phyloP scores from a whole-genome alignment of 108 stramenopile genomes.

The Thalassiosira profunda region DNA sequence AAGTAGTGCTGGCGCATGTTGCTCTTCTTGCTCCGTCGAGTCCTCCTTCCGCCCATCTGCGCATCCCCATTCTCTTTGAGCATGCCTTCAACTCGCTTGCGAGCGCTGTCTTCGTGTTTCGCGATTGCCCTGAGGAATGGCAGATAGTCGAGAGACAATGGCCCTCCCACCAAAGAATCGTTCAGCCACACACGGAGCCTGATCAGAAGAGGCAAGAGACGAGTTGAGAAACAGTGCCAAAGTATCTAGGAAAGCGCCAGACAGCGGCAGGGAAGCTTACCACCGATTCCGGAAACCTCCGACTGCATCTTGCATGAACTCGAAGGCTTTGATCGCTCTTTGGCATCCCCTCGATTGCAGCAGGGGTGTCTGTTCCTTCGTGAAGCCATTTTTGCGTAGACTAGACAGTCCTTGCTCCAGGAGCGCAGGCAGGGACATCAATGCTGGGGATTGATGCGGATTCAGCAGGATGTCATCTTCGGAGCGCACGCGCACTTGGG shows the following conservation, averaged over 20 bases:
- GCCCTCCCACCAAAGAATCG: conserved; percentile 5
- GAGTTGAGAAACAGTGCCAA: neutral
- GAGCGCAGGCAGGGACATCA: conserved; percentile 13
- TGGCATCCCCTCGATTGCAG: conserved; percentile 10
- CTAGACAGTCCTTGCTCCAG: conserved; percentile 14
- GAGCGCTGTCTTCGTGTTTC: conserved; percentile 24
- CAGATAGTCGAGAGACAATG: conserved; percentile 42
- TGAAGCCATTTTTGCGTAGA: neutral
- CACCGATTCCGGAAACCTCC: neutral
- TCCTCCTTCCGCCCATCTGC: conserved; percentile 6
- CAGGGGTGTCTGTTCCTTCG: neutral
- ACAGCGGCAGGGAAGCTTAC: conserved; percentile 9
- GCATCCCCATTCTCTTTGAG: conserved; percentile 17
- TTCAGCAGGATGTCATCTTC: conserved; percentile 41
- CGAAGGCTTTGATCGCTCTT: neutral
- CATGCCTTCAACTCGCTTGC: conserved; percentile 12
- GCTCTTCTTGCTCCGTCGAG: conserved; percentile 12
- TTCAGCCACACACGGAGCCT: conserved; percentile 8
- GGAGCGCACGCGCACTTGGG: too few species aligned
- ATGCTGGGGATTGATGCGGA: conserved; percentile 4
- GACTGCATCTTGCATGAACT: conserved; percentile 5
- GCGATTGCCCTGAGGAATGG: conserved; percentile 44
- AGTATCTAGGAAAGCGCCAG: neutral
- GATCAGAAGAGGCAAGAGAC: neutral
- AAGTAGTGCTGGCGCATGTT: conserved; percentile 27